phyloP scores from a whole-genome alignment of 2,329 filamentous ascomycete genomes.

The Neoarthrinium moseri region DNA sequence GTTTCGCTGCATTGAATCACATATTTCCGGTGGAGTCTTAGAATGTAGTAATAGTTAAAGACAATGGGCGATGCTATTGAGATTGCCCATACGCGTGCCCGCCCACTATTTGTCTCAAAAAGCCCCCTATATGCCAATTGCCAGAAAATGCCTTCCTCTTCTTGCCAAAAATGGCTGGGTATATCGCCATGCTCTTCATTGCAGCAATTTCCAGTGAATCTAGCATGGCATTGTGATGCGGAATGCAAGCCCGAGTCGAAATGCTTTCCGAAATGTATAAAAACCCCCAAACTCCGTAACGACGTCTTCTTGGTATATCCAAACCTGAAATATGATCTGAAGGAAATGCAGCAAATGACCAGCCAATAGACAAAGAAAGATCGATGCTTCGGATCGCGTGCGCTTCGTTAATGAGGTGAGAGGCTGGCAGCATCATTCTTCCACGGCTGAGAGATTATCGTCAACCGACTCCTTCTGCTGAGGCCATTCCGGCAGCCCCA shows the following conservation, averaged over 20 bases:
- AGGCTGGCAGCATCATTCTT: background rate
- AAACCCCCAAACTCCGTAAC: background rate
- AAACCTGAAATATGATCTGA: background rate
- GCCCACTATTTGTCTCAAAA: too few species aligned
- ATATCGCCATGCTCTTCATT: constrained; percentile 4
- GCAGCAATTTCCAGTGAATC: background rate
- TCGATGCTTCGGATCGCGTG: background rate
- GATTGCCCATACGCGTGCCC: too few species aligned
- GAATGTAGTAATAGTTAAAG: background rate
- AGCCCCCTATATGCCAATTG: constrained; percentile 1
- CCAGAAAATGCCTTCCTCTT: constrained; percentile 8
- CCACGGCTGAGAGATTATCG: constrained; percentile 6
- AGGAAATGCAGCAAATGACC: background rate
- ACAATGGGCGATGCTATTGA: background rate
- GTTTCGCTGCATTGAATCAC: too few species aligned
- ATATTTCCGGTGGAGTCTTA: too few species aligned
- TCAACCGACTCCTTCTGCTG: constrained; percentile 17
- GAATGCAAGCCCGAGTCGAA: background rate
- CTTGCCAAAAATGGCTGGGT: constrained; percentile 3
- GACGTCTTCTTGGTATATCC: background rate
- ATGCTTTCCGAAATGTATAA: background rate
- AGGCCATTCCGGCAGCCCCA: constrained; percentile 40
- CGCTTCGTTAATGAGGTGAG: background rate
- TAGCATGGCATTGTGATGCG: background rate
- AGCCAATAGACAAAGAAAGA: background rate